Base-by-base conservation (phyloP, 2,329 filamentous ascomycete species). In the Monilinia polystroma region DNA sequence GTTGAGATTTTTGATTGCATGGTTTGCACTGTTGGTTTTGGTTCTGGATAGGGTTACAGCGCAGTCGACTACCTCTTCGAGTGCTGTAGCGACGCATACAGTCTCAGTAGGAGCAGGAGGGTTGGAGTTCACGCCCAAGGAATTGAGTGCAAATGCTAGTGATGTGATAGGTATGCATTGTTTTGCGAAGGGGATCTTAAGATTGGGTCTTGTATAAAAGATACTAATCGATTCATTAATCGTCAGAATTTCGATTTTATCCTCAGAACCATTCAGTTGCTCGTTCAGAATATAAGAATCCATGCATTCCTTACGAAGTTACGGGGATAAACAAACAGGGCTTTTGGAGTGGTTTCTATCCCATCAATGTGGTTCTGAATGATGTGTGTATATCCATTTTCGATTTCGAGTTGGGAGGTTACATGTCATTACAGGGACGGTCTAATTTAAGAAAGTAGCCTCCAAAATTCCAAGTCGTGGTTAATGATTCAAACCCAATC, bases 281-380 rank as follows among this genome's bases (percentile, higher is more conserved):
- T 7, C 81, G 85, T 57, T 83, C 87, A 12, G 85, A 83, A 55
- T 89, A 79, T 23, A 62, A 67, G 11, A 79, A 79, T n/a, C 86
- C 88, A 23, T 91, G 88, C 69, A 83, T 89, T 53, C 88, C 88
- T 0, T 88, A 85, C 67, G 83, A 87, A 63, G 80, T 83, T 64
- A 79, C 82, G 59, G 79, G 80, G 0, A 68, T 79, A 56, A 88
- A 85, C 65, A 78, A 81, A 49, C 68, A 79, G 12, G 81, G 82
- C 10, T 87, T 88, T 73, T 87, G 81, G 71, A 83, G 81, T 62
- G 85, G 83, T 8, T 80, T 80, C 60, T 72, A 79, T 10, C 75
- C 78, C 2, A 80, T 85, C 0, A 79, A 80, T 29, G 79, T 80
- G 4, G 75, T 79, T 16, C 47, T 70, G 10, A 55, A 54, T 38